Base-by-base conservation (phyloP, 2,329 filamentous ascomycete genomes). In the Chaetomiaceae sp. region DNA sequence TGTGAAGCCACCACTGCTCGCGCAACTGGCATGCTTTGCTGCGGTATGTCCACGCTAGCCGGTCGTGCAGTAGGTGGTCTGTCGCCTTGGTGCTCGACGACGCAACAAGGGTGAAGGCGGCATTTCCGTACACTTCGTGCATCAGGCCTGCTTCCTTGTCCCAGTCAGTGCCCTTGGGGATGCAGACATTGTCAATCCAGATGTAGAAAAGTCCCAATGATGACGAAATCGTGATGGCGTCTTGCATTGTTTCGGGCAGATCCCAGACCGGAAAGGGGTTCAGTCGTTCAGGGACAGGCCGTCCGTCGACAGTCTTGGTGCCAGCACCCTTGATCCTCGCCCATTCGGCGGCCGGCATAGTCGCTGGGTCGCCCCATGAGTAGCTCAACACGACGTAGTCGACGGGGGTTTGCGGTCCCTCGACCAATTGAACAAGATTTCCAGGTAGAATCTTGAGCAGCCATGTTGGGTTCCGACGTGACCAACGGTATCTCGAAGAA, bases 41-140 rank as follows among this genome's bases (percentile, higher is more conserved):
- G 30, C 55, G 58, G 33, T 63, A 56, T n/a, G 29, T 44, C 62
- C 61, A 64, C 3, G 62, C 61, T n/a, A 50, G 20, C 6, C 62
- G 44, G 29, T 60, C 53, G 16, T 42, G 30, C 1, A 64, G 45
- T 34, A 64, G 34, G 4, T 27, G 51, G 34, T 64, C 62, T 1
- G 62, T 63, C 8, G 61, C 61, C 43, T 62, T 62, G 54, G 48
- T 53, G 49, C 58, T 61, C 3, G 62, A 59, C 6, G 57, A 60
- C 3, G 62, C 61, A 9, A 58, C 58, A 5, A 64, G 54, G 9
- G 62, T 64, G 41, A 64, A 61, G 23, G 52, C 59, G 18, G 62
- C 60, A 25, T 64, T 64, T 8, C 62, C 62, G 29, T 64, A 64
- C 2, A 64, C 62, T 42, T 63, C 60, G 30, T 63, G 61, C 62